Conservation (phyloP, 192 early-diverging fungal species). For the Coemansia sp. region DNA sequence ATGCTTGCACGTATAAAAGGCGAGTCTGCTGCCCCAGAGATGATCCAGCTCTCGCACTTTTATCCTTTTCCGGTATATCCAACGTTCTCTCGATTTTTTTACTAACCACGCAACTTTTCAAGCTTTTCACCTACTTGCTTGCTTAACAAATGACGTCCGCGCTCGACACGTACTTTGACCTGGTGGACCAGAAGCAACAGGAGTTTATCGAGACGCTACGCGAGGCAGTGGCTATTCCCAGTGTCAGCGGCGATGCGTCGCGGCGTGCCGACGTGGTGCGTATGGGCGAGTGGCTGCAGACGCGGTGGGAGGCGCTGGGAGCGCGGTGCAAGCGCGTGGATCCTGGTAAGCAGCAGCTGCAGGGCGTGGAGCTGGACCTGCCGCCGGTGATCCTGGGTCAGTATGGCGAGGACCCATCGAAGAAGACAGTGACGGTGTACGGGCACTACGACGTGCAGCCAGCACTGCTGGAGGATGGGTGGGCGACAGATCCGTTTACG, state of each 20-base stretch:
- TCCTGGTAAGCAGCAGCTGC: constrained; percentile 79
- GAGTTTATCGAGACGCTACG: constrained; percentile 79
- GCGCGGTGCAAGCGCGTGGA: constrained; percentile 59
- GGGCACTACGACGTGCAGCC: constrained; percentile 99
- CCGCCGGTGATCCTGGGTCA: constrained; percentile 90
- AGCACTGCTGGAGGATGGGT: constrained; percentile 77
- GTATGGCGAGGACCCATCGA: constrained; percentile 84
- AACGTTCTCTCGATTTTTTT: too few species aligned
- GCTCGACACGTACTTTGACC: constrained; percentile 65
- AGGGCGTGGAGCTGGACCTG: constrained; percentile 74
- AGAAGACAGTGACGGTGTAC: constrained; percentile 96
- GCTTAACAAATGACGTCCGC: constrained; percentile 31
- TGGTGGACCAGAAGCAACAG: constrained; percentile 75
- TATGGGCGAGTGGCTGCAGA: constrained; percentile 86
- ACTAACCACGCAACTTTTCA: too few species aligned
- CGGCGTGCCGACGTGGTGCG: constrained; percentile 76
- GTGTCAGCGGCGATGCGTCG: constrained; percentile 70
- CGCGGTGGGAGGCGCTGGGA: constrained; percentile 69
- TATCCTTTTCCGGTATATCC: too few species aligned
- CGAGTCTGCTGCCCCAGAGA: too few species aligned
- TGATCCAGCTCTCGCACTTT: too few species aligned
- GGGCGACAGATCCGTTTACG: constrained; percentile 89
- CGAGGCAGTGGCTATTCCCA: constrained; percentile 86
- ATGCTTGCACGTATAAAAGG: too few species aligned
- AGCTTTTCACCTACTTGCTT: too few species aligned